Percentiles rank a stretch among this genome's conserved stretches.
Conservation (phyloP, 208 protist genomes). For the Acanthamoeba quina region DNA sequence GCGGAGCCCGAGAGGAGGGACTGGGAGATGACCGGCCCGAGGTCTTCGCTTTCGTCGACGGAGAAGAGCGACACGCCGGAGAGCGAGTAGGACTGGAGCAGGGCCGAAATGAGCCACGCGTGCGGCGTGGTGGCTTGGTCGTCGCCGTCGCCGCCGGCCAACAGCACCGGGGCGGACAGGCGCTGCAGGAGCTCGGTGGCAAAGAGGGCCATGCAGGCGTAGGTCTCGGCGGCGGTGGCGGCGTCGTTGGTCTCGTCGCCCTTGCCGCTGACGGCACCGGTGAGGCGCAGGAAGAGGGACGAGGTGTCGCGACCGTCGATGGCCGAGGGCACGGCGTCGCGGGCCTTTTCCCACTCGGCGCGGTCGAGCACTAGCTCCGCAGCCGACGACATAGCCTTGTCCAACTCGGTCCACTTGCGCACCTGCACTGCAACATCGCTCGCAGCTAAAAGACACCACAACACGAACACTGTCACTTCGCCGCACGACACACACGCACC, state of each 20-base stretch:
- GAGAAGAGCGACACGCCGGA: constrained; percentile 37
- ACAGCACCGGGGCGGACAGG: not conserved
- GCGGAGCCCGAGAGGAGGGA: not conserved
- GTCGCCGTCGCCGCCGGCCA: not conserved
- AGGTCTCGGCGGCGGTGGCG: not conserved
- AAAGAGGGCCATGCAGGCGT: constrained; percentile 41
- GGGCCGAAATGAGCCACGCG: constrained; percentile 5
- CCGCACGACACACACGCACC: no score
- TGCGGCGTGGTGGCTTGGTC: not conserved
- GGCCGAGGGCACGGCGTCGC: constrained; percentile 24
- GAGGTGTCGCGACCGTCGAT: constrained; percentile 8
- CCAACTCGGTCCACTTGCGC: not conserved
- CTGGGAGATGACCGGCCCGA: not conserved
- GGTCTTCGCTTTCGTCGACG: not conserved
- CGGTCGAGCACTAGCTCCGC: not conserved
- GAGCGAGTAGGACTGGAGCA: constrained; percentile 50
- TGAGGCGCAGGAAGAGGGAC: constrained; percentile 17
- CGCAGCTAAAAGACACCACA: not conserved
- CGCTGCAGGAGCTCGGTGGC: constrained; percentile 12
- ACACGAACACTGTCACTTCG: not conserved
- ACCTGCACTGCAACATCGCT: not conserved
- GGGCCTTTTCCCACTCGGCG: constrained; percentile 8
- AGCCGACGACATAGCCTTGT: not conserved
- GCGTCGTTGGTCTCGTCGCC: not conserved
- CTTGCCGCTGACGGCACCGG: not conserved